Evolutionary conservation across 345 rosid species (phyloP), one percentile per base, ranked within the genome.

Genomic region (Ceriops tagal): DNA sequence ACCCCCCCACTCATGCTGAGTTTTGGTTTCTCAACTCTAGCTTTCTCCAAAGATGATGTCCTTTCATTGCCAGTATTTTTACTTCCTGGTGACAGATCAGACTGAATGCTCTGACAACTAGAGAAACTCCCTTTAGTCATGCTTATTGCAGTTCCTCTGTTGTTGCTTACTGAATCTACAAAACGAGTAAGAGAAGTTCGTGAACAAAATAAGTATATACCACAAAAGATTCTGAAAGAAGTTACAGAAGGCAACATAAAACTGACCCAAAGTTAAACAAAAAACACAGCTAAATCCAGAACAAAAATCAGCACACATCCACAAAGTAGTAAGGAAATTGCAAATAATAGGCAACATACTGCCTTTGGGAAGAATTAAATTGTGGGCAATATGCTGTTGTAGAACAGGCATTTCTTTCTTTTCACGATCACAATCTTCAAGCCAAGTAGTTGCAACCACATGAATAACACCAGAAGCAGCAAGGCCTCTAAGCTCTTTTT

Each of bases 301-400:
- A 69, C 59, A 69, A 19, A 20, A 35, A 31, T 22, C 43, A 64
- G 37, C 43, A 27, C 56, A 59, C 21, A 18, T 57, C 30, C 47
- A 69, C 20, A 75, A 64, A 68, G 64, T 27, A 70, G 53, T 65
- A 64, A 56, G 51, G 79, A 83, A 43, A 43, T 43, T 1, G 3
- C 1, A 13, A 3, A 43, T 13, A 43, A 43, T 43, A 43, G 49
- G 49, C 18, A 3, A 43, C 49, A 11, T 3, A 43, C 18, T 79
- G 91, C 99, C 96, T 90, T 86, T 90, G 32, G 96, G 96, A 77
- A 84, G 83, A 70, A 92, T 88, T 67, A 92, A 73, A 73, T 86
- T 86, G 75, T 79, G 68, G 28, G 97, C 98, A 71, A 81, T 53
- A 83, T 95, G 96, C 76, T 78, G 80, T 52, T 57, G 77, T 34